phyloP scores from a whole-genome alignment of 768 basidiomycete genomes.

The Tulasnella sp. region DNA sequence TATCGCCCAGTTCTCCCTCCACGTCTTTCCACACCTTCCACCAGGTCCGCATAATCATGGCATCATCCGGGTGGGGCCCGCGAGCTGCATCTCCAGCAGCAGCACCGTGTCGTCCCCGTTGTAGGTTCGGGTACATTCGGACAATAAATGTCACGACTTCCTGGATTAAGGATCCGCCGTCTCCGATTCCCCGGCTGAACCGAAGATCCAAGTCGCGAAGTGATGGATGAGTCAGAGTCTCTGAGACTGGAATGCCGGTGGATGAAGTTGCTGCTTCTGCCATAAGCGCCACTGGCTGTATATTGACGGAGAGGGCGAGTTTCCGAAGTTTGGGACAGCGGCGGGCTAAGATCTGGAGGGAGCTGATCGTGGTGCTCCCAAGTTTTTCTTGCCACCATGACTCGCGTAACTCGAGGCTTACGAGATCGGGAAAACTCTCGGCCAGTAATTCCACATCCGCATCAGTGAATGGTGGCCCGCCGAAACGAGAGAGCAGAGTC shows the following conservation, averaged over 20 bases:
- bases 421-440: not conserved
- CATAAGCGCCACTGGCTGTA: too few relatives aligned
- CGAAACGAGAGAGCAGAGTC: too few relatives aligned
- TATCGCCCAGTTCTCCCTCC: not conserved
- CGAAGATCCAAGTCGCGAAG: not conserved
- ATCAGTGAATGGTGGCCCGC: too few relatives aligned
- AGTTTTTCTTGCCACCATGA: not conserved
- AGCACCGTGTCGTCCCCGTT: too few relatives aligned
- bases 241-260: too few relatives aligned
- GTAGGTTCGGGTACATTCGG: not conserved
- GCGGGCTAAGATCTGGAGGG: not conserved
- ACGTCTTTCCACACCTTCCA: not conserved
- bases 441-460: too few relatives aligned
- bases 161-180: not conserved
- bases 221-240: not conserved
- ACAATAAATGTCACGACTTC: not conserved
- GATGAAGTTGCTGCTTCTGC: too few relatives aligned
- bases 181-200: not conserved
- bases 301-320: too few relatives aligned
- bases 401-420: not conserved
- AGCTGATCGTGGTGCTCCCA: not conserved
- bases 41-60: not conserved
- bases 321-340: not conserved
- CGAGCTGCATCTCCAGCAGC: too few relatives aligned
- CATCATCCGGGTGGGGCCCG: too few relatives aligned